phyloP scores from a whole-genome alignment of 805 yeast genomes.

The Zygotorulaspora danielsina region DNA sequence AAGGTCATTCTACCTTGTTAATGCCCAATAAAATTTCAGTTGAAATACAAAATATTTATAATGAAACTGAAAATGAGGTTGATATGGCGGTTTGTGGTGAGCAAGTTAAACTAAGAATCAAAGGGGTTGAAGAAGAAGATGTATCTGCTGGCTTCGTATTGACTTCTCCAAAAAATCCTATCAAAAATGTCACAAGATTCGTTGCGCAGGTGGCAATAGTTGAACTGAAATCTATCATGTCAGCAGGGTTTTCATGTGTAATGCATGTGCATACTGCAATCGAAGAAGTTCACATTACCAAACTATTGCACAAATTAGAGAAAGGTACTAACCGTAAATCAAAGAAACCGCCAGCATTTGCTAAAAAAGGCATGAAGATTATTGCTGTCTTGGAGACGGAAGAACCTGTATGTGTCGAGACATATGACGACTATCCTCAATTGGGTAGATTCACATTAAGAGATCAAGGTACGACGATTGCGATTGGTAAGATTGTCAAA shows the following conservation, averaged over 20 bases:
- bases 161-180: slow-evolving; percentile 81
- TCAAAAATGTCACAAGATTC: slow-evolving; percentile 82
- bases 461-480: slow-evolving; percentile 97
- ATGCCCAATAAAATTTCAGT: slow-evolving; percentile 89
- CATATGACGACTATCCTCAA: slow-evolving; percentile 88
- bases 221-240: slow-evolving; percentile 88
- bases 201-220: slow-evolving; percentile 97
- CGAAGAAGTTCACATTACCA: slow-evolving; percentile 83
- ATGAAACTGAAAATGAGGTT: slow-evolving; percentile 94
- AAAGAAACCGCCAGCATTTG: slow-evolving; percentile 96
- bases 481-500: slow-evolving; percentile 96
- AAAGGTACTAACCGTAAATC: slow-evolving; percentile 96
- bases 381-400: slow-evolving; percentile 84
- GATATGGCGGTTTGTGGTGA: slow-evolving; percentile 91
- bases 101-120: slow-evolving; percentile 88
- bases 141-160: slow-evolving; percentile 87
- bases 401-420: slow-evolving; percentile 90
- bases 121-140: slow-evolving; percentile 97
- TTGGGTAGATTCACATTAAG: slow-evolving; percentile 97
- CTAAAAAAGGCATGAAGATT: slow-evolving; percentile 97
- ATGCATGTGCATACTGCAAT: slow-evolving; percentile 99
- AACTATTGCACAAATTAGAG: slow-evolving; percentile 86
- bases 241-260: slow-evolving; percentile 95
- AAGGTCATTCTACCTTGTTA: slow-evolving; percentile 66
- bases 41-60: slow-evolving; percentile 82